Percentiles rank a stretch among this genome's conserved stretches.
phyloP scores from a whole-genome alignment of 2,329 filamentous ascomycete genomes.

The Passalora sequoiae region DNA sequence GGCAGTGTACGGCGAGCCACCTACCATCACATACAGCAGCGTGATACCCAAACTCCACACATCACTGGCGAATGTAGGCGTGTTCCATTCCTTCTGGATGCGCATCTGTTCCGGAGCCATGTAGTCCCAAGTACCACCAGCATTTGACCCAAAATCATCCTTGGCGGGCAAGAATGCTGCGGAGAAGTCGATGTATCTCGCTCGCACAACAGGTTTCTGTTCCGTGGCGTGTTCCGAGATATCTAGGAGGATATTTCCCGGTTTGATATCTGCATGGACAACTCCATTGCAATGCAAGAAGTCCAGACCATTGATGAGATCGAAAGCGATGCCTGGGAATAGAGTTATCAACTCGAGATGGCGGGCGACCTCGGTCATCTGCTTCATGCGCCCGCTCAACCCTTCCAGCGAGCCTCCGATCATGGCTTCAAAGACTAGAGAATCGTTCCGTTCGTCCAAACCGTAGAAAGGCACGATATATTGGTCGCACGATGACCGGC shows the following conservation, averaged over 20 bases:
- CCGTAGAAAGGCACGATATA: constrained; percentile 34
- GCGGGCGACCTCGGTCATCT: constrained; percentile 33
- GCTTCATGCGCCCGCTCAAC: constrained; percentile 25
- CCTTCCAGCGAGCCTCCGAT: constrained; percentile 31
- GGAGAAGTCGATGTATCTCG: constrained; percentile 43
- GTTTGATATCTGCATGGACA: constrained; percentile 46
- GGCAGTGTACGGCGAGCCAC: constrained; percentile 39
- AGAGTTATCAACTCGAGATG: constrained; percentile 34
- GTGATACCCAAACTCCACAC: constrained; percentile 45
- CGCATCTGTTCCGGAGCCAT: constrained; percentile 37
- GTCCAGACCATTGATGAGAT: constrained; percentile 39
- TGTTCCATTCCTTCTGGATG: constrained; percentile 26
- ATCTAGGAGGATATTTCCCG: constrained; percentile 42
- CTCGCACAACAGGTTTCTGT: constrained; percentile 22
- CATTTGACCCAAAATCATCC: constrained; percentile 21
- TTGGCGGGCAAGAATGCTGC: constrained; percentile 32
- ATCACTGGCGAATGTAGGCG: constrained; percentile 36
- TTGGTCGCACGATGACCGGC: constrained; percentile 17
- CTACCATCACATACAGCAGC: constrained; percentile 40
- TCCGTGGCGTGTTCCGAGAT: constrained; percentile 23
- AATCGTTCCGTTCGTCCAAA: constrained; percentile 27
- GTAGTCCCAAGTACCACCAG: constrained; percentile 46
- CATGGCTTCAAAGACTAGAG: constrained; percentile 33
- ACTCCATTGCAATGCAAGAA: constrained; percentile 40
- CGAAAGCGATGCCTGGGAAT: constrained; percentile 39